Evolutionary conservation across 257 asterid genomes (phyloP).

Genomic region (Penstemon davidsonii): DNA sequence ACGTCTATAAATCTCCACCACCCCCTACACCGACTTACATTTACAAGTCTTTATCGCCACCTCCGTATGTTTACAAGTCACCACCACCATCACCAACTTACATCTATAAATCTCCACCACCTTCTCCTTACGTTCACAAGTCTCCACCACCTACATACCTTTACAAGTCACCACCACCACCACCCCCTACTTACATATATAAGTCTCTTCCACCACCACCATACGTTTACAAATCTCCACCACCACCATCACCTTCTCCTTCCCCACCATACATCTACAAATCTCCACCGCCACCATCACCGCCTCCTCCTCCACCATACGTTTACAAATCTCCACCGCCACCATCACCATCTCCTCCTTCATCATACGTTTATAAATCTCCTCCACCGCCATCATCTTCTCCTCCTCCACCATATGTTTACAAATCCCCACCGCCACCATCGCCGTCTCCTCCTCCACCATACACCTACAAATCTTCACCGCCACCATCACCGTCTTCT

Average conservation of each 20-base stretch:
- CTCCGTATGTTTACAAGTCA: slow-evolving; percentile 30
- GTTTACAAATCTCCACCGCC: slow-evolving; percentile 33
- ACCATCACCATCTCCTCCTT: slow-evolving; percentile 22
- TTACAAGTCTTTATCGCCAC: background rate
- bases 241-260: slow-evolving; percentile 35
- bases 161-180: slow-evolving; percentile 40
- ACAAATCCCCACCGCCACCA: slow-evolving; percentile 37
- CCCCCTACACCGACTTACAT: slow-evolving; percentile 17
- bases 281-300: slow-evolving; percentile 36
- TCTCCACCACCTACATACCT: slow-evolving; percentile 29
- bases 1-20: slow-evolving; percentile 31
- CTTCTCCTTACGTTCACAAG: slow-evolving; percentile 26
- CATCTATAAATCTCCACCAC: slow-evolving; percentile 36
- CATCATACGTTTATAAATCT: slow-evolving; percentile 29
- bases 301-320: slow-evolving; percentile 22
- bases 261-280: slow-evolving; percentile 27
- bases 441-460: too few species aligned
- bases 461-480: too few species aligned
- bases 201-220: slow-evolving; percentile 28
- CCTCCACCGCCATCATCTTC: slow-evolving; percentile 35
- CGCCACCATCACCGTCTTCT: too few species aligned
- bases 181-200: slow-evolving; percentile 12
- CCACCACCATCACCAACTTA: slow-evolving; percentile 32
- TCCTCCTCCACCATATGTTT: too few species aligned
- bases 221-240: slow-evolving; percentile 37